Base-by-base conservation (phyloP, 2,329 filamentous ascomycete species). In the Elsinoe batatas region DNA sequence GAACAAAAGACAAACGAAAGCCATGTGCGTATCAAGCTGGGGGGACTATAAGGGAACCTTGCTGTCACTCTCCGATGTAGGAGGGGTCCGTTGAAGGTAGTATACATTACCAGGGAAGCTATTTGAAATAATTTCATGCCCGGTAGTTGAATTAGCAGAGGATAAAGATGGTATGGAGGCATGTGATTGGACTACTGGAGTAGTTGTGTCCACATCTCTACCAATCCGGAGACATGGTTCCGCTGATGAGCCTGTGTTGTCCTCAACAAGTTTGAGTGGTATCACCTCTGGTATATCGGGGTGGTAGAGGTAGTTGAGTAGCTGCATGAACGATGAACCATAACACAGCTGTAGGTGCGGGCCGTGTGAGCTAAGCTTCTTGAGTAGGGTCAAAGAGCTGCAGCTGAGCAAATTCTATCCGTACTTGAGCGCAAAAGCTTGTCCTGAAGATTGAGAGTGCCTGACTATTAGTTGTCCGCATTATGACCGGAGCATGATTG, bases 11-110 rank as follows among this genome's bases (percentile, higher is more conserved):
- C 26, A 51, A n/a, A 33, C 10, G n/a, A 38, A 38, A 38, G 10
- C 20, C 33, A 20, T 38, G 47, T 49, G 22, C n/a, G 30, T n/a
- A 11, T 49, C 15, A 17, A 35, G 13, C 10, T 49, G 20, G 15
- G 26, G 20, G 11, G 18, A 36, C 12, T 51, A 37, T 51, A 51
- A 51, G 47, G 32, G 47, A 51, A 51, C 32, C 32, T 51, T 51
- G 47, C 47, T 35, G 13, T 35, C 26, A 26, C 33, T 11, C 32
- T 17, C 47, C 47, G 33, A 51, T 51, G 22, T 51, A 51, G 47
- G 33, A 51, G 5, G 32, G 30, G 18, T 51, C 17, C 17, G 33
- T 38, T 51, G 11, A 36, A 51, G 33, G 32, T 13, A 38, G 26
- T 38, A 49, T 38, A 37, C 47, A 18, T 51, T 37, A 38, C 32